These are phyloP conservation scores for Metschnikowia hibisci DNA, from an alignment of 805 yeast species.

Conservation along the genomic window DNA sequence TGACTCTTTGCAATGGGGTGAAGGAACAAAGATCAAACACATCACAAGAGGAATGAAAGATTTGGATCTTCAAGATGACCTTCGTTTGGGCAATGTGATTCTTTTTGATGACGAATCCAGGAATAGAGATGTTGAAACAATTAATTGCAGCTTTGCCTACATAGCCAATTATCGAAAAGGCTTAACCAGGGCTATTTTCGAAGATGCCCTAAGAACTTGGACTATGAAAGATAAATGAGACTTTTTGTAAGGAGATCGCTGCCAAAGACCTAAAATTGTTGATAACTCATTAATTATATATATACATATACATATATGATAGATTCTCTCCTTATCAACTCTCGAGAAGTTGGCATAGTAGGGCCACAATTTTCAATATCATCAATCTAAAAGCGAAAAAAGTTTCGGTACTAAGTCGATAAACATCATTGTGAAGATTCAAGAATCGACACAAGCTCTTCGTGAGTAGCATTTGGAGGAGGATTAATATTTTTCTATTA, in stretches of 20 bases:
- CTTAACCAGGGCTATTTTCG: constrained; percentile 52
- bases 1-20: constrained; percentile 66
- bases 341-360: background rate
- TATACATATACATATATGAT: background rate
- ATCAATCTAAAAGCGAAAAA: constrained; percentile 7
- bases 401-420: constrained; percentile 4
- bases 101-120: constrained; percentile 78
- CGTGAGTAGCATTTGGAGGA: constrained; percentile 44
- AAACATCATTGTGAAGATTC: constrained; percentile 32
- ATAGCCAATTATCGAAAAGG: constrained; percentile 56
- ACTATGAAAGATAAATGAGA: background rate
- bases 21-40: constrained; percentile 56
- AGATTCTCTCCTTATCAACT: background rate
- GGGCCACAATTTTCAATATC: background rate
- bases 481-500: constrained; percentile 43
- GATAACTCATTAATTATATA: background rate
- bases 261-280: too few relatives aligned
- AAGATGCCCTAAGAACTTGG: constrained; percentile 39
- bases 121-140: constrained; percentile 66
- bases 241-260: background rate
- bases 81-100: constrained; percentile 38
- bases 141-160: constrained; percentile 69
- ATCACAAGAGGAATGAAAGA: constrained; percentile 47
- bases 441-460: constrained; percentile 46
- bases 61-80: constrained; percentile 45